Percentiles rank a stretch among this genome's conserved stretches.
phyloP scores from a whole-genome alignment of 2,329 filamentous ascomycete genomes.

The Hypocrella siamensis region DNA sequence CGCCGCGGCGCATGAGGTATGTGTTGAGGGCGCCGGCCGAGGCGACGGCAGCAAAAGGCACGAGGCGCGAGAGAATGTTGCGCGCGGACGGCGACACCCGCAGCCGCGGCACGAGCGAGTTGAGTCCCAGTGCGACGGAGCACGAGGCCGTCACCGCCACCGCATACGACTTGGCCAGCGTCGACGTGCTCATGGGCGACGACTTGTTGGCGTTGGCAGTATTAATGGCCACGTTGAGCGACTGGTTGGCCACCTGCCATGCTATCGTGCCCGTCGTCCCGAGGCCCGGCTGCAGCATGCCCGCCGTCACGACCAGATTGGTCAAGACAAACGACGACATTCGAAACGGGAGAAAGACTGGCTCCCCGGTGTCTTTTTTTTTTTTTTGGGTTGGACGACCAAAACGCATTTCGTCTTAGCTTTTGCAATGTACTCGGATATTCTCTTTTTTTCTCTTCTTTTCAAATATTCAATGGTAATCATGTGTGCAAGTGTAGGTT shows the following conservation, averaged over 20 bases:
- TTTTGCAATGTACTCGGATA: neutral
- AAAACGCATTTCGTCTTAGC: neutral
- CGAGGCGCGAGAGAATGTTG: slow-evolving; percentile 66
- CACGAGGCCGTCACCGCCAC: slow-evolving; percentile 87
- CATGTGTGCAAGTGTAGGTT: no score
- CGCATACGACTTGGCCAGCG: slow-evolving; percentile 78
- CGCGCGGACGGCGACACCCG: slow-evolving; percentile 64
- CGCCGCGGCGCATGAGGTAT: slow-evolving; percentile 92
- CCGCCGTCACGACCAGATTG: slow-evolving; percentile 86
- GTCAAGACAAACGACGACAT: slow-evolving; percentile 94
- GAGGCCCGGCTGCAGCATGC: slow-evolving; percentile 89
- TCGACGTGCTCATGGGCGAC: slow-evolving; percentile 64
- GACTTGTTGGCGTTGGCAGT: slow-evolving; percentile 97
- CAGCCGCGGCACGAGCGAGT: slow-evolving; percentile 73
- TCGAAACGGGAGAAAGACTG: slow-evolving; percentile 86
- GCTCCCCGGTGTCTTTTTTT: slow-evolving; percentile 66
- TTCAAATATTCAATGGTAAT: no score
- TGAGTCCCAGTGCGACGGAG: slow-evolving; percentile 82
- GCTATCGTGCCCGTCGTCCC: slow-evolving; percentile 68
- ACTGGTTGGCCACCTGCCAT: slow-evolving; percentile 96
- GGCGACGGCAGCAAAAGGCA: slow-evolving; percentile 91
- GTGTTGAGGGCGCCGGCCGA: slow-evolving; percentile 86
- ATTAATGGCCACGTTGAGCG: slow-evolving; percentile 96
- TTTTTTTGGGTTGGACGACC: neutral
- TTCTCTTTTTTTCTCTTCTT: no score